Percentiles rank a stretch among this genome's conserved stretches.
phyloP scores from a whole-genome alignment of 768 basidiomycete species.

The Cystofilobasidium macerans region DNA sequence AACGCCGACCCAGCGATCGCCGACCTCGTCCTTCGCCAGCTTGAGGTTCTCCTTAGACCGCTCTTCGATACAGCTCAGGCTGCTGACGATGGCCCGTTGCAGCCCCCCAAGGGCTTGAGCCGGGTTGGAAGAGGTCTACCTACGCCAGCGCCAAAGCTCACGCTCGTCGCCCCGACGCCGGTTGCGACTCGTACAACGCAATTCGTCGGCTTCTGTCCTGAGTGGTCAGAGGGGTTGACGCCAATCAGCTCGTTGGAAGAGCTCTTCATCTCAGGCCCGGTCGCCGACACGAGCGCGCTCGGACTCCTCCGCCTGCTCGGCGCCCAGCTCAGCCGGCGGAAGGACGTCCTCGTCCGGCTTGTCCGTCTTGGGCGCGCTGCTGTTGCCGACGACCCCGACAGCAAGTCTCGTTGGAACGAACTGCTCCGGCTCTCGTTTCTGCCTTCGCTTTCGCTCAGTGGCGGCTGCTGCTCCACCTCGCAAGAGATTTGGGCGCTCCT shows the following conservation, averaged over 20 bases:
- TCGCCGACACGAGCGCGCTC: conserved; percentile 56
- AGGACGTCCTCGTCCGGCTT: conserved; percentile 65
- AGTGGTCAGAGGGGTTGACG: conserved; percentile 65
- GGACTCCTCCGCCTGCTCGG: conserved; percentile 55
- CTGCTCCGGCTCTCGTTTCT: conserved; percentile 68
- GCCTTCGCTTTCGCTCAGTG: conserved; percentile 73
- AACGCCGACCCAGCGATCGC: conserved; percentile 72
- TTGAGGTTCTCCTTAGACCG: conserved; percentile 57
- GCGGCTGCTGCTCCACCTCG: conserved; percentile 66
- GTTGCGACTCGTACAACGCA: conserved; percentile 61
- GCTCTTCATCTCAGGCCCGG: conserved; percentile 39
- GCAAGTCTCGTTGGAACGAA: conserved; percentile 28
- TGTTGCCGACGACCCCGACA: conserved; percentile 9
- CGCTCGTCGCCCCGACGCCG: conserved; percentile 67
- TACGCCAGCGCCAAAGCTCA: conserved; percentile 40
- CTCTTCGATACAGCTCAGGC: conserved; percentile 47
- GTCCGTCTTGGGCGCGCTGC: conserved; percentile 57
- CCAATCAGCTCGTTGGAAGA: conserved; percentile 56
- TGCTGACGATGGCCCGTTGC: not conserved
- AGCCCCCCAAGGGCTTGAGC: conserved; percentile 8
- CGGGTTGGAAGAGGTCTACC: no score
- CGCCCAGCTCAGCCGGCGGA: conserved; percentile 66
- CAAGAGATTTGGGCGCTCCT: conserved; percentile 89
- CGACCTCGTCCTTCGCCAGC: conserved; percentile 67
- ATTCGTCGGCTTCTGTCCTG: conserved; percentile 83